Evolutionary conservation across 2,329 filamentous ascomycete genomes (phyloP).

Genomic region (Fusarium redolens): DNA sequence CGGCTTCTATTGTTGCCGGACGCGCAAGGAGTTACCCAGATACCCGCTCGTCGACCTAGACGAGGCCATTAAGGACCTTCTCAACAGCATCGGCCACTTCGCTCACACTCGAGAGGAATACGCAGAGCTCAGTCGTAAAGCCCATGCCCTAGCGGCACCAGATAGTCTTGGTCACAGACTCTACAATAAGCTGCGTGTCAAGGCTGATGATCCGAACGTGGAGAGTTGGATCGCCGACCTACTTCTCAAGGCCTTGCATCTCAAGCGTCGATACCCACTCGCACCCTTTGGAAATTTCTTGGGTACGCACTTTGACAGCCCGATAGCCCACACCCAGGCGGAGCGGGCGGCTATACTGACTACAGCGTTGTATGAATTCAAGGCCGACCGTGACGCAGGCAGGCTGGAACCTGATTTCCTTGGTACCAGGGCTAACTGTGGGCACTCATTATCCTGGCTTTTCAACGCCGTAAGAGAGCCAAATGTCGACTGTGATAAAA

Average conservation of each 20-base stretch:
- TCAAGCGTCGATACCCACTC: constrained; percentile 7
- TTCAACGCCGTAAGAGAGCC: constrained; percentile 12
- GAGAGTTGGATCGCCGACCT: constrained; percentile 11
- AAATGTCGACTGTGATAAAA: constrained; percentile 6
- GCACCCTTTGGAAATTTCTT: constrained; percentile 8
- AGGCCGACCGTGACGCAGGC: background rate
- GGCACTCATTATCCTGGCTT: background rate
- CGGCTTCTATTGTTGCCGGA: constrained; percentile 6
- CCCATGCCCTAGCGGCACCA: background rate
- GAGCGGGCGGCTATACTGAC: constrained; percentile 6
- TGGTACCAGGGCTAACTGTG: background rate
- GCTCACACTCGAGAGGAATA: constrained; percentile 6
- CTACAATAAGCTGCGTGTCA: background rate
- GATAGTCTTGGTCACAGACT: constrained; percentile 1
- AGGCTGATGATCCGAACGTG: constrained; percentile 1
- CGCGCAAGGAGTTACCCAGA: background rate
- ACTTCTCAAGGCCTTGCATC: constrained; percentile 2
- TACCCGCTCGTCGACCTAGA: constrained; percentile 11
- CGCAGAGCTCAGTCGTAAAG: constrained; percentile 6
- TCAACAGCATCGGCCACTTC: constrained; percentile 3
- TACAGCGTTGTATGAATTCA: background rate
- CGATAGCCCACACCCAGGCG: background rate
- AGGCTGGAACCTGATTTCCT: constrained; percentile 4
- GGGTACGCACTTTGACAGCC: constrained; percentile 6
- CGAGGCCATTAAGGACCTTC: background rate